Conservation (phyloP, 1,284 basidiomycete genomes). For the Fomes fomentarius region DNA sequence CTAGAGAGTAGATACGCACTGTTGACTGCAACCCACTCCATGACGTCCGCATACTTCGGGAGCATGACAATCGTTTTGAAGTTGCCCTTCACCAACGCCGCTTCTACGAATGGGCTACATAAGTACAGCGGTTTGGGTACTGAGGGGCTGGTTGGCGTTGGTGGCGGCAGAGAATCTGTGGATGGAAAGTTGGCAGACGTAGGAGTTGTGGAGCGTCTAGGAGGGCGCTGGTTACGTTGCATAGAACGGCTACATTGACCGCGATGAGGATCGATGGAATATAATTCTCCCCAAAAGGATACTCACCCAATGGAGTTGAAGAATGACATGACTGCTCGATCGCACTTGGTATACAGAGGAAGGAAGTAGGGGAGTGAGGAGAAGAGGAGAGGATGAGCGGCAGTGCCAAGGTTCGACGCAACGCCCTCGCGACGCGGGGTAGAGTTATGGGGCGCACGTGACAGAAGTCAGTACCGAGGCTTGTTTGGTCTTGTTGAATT, state of each 20-base stretch:
- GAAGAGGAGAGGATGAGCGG: background rate
- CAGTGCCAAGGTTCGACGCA: conserved; percentile 8
- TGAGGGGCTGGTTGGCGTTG: conserved; percentile 46
- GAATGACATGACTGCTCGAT: conserved; percentile 59
- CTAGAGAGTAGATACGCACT: conserved; percentile 69
- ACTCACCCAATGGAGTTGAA: conserved; percentile 77
- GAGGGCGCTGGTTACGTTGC: conserved; percentile 63
- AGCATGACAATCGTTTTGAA: conserved; percentile 99
- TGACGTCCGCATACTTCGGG: conserved; percentile 96
- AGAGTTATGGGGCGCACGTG: conserved; percentile 17
- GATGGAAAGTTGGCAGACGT: conserved; percentile 64
- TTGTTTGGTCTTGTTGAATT: conserved; percentile 32
- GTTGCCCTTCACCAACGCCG: conserved; percentile 96
- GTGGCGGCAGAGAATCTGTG: conserved; percentile 42
- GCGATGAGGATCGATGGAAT: conserved; percentile 15
- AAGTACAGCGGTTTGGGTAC: conserved; percentile 80
- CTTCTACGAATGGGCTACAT: conserved; percentile 96
- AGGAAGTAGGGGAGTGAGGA: background rate
- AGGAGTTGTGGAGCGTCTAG: conserved; percentile 71
- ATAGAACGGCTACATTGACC: conserved; percentile 60
- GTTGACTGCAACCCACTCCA: conserved; percentile 99
- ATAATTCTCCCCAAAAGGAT: background rate
- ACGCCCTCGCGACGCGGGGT: conserved; percentile 18
- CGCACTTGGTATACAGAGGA: background rate
- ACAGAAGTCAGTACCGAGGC: conserved; percentile 8